A percentile compares a stretch with the other conserved stretches of the same genome.
phyloP scores from a whole-genome alignment of 169 alveolate species.

The Eimeria falciformis region DNA sequence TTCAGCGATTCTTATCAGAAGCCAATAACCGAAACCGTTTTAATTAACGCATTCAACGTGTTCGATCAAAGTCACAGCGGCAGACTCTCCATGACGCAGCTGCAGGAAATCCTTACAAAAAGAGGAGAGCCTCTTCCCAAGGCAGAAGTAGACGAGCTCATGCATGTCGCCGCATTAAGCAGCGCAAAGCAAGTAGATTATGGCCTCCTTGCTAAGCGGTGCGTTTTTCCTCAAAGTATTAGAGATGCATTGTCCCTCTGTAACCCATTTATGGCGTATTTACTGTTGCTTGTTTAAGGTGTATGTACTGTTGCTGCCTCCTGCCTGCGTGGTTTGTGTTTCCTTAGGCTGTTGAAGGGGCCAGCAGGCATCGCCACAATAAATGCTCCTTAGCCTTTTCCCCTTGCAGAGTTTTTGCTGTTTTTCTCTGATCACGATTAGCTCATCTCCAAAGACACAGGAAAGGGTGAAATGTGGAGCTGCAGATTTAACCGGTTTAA shows the following conservation, averaged over 20 bases:
- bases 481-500: too few species aligned
- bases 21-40: background rate
- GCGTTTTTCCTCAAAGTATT: background rate
- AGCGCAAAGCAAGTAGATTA: background rate
- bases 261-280: too few species aligned
- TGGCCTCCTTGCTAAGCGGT: slow-evolving; percentile 10
- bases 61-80: slow-evolving; percentile 11
- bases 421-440: too few species aligned
- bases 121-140: slow-evolving; percentile 47
- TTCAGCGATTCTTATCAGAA: background rate
- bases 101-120: slow-evolving; percentile 11
- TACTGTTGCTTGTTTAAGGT: too few species aligned
- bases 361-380: slow-evolving; percentile 37
- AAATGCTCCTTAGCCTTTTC: background rate
- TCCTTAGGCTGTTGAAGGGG: slow-evolving; percentile 14
- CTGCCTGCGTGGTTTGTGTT: too few species aligned
- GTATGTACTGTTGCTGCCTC: too few species aligned
- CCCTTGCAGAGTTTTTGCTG: too few species aligned
- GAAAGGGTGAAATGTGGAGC: too few species aligned
- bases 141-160: slow-evolving; percentile 42
- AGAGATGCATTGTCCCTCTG: too few species aligned
- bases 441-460: too few species aligned
- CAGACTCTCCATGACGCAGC: slow-evolving; percentile 24
- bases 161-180: slow-evolving; percentile 37
- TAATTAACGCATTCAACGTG: slow-evolving; percentile 10